Evolutionary conservation across 495 filamentous ascomycete genomes (phyloP), one percentile per base, ranked within the genome.

Genomic region (Penicillium paxilli): DNA sequence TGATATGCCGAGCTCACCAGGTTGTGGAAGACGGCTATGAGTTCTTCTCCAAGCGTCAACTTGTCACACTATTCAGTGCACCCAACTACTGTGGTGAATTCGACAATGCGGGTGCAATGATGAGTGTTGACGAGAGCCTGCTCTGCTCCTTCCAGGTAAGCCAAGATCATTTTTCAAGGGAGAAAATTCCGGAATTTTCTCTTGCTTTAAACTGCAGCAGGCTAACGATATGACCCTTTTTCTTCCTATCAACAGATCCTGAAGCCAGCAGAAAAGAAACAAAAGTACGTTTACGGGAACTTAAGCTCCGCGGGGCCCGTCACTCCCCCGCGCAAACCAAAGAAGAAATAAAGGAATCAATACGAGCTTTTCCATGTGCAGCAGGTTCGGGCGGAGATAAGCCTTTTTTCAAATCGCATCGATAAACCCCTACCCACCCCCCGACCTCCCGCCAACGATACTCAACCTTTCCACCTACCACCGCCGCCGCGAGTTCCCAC

Each of bases 201-300:
- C 44, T 40, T 51, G 14, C 35, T 1, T 16, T 16, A 28, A 5
- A 5, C 26, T 11, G 60, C 42, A 61, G 17, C 4, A 16, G 9
- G 19, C 44, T 46, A 12, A 30, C 25, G 19, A 62, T 60, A 53
- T 35, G 33, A 16, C 24, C 50, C n/a, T n/a, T 48, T 42, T 21
- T 42, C 24, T 38, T 40, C 38, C 14, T 23, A 40, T 20, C 33
- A 19, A 21, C 62, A 98, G 93, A 98, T 98, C 74, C 80, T 98
- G 78, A 98, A 98, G 80, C 94, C 94, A 68, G 94, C 94, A 75
- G 94, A 98, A 84, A 98, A 98, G 86, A 98, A 98, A 88, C 93
- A 96, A 91, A 98, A 98, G 91, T 98, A 96, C 83, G 93, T 96
- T 70, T 89, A 89, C 79, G 86, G 87, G 80, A 85, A 88, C 80